A percentile compares a stretch with the other conserved stretches of the same genome.
These are phyloP conservation scores for Emmonsiellopsis sp. DNA, from an alignment of 2,329 filamentous ascomycete genomes.

Conservation along the genomic window DNA sequence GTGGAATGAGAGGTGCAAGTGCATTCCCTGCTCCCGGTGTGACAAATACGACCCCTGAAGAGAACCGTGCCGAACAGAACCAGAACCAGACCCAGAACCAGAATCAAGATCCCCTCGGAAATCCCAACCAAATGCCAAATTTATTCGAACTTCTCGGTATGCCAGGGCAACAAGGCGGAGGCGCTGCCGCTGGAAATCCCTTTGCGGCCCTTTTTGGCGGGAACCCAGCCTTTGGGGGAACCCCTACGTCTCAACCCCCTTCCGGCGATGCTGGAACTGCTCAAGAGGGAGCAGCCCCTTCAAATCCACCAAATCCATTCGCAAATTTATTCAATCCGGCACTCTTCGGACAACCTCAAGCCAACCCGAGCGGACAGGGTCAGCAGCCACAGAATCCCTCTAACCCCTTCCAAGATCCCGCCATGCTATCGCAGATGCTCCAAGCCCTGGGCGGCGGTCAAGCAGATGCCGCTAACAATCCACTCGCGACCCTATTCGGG, in stretches of 20 bases:
- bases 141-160: conserved; percentile 27
- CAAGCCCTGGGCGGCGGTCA: conserved; percentile 36
- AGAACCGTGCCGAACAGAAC: conserved; percentile 28
- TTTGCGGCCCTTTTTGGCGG: conserved; percentile 51
- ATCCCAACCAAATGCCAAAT: conserved; percentile 15
- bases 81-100: conserved; percentile 19
- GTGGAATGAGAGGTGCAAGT: conserved; percentile 40
- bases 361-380: conserved; percentile 12
- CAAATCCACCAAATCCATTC: conserved; percentile 53
- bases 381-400: conserved; percentile 23
- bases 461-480: conserved; percentile 30
- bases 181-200: conserved; percentile 40
- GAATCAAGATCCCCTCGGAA: conserved; percentile 25
- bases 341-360: conserved; percentile 22
- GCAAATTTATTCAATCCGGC: conserved; percentile 51
- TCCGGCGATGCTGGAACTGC: conserved; percentile 23
- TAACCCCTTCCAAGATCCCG: conserved; percentile 49
- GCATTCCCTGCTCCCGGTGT: conserved; percentile 81
- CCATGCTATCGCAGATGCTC: conserved; percentile 49
- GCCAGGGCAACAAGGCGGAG: conserved; percentile 9
- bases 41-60: conserved; percentile 71
- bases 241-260: conserved; percentile 21
- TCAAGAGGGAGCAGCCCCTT: conserved; percentile 19
- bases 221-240: conserved; percentile 18
- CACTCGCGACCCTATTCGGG: conserved; percentile 41